phyloP scores from a whole-genome alignment of 192 early-diverging fungal species.

The Bifiguratus adelaidae region DNA sequence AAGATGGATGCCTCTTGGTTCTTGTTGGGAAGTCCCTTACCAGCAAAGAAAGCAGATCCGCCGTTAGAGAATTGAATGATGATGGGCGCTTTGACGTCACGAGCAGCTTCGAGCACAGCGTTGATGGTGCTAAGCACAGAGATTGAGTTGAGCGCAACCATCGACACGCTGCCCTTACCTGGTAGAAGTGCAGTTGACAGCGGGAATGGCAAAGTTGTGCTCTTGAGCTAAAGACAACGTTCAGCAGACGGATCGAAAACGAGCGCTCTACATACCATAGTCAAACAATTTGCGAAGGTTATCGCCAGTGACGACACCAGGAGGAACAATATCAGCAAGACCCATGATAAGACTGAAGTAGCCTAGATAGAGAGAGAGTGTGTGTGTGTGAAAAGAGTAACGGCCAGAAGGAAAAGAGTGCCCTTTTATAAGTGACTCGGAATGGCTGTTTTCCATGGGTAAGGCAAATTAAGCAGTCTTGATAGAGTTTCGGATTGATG shows the following conservation, averaged over 20 bases:
- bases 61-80: constrained; percentile 96
- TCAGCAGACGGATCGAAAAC: background rate
- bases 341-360: no score
- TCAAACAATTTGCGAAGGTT: constrained; percentile 75
- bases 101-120: constrained; percentile 88
- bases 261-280: constrained; percentile 24
- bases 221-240: constrained; percentile 31
- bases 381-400: no score
- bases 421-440: no score
- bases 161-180: constrained; percentile 14
- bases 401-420: no score
- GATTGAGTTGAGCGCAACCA: no score
- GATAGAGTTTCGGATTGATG: no score
- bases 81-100: constrained; percentile 84
- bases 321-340: constrained; percentile 72
- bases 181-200: constrained; percentile 92
- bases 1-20: constrained; percentile 82
- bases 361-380: no score
- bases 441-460: no score
- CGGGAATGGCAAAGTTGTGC: constrained; percentile 89
- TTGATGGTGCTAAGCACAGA: constrained; percentile 58
- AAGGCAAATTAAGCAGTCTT: no score
- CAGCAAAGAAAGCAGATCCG: constrained; percentile 85
- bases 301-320: constrained; percentile 92
- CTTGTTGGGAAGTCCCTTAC: constrained; percentile 87